Evolutionary conservation across 148 eudicot species (phyloP).

Genomic region (Vaccinium vitisidaea): DNA sequence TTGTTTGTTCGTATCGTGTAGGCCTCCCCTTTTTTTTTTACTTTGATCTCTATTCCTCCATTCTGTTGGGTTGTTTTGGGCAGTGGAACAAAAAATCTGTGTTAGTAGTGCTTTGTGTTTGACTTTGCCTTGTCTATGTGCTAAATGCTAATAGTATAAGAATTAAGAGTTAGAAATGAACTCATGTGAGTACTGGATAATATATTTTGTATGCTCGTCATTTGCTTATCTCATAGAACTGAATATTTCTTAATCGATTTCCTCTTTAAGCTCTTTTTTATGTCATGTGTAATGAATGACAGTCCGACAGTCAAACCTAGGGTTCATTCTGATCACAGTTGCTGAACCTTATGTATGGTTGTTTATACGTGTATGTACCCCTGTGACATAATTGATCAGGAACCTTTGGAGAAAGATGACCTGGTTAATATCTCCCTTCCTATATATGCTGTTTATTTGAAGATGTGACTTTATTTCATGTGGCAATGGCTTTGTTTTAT

Average conservation of each 20-base stretch:
- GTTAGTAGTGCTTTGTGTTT: too few species aligned
- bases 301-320: not conserved
- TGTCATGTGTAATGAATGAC: not conserved
- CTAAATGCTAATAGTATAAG: not conserved
- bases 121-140: not conserved
- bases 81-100: too few species aligned
- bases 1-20: not conserved
- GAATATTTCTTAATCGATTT: too few species aligned
- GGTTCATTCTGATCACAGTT: slow-evolving; percentile 29
- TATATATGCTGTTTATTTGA: not conserved
- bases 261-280: too few species aligned
- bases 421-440: not conserved
- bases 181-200: not conserved
- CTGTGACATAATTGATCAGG: not conserved
- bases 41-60: too few species aligned
- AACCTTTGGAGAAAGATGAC: not conserved
- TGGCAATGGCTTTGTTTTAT: slow-evolving; percentile 27
- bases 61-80: too few species aligned
- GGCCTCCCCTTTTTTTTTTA: too few species aligned
- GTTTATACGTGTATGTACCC: not conserved
- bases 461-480: slow-evolving; percentile 16
- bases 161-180: not conserved
- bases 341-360: not conserved
- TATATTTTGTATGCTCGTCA: too few species aligned
- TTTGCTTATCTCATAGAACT: too few species aligned